A percentile compares a stretch with the other conserved stretches of the same genome.
Evolutionary conservation across 1,284 basidiomycete genomes (phyloP).

Genomic region (Cerrena zonata): DNA sequence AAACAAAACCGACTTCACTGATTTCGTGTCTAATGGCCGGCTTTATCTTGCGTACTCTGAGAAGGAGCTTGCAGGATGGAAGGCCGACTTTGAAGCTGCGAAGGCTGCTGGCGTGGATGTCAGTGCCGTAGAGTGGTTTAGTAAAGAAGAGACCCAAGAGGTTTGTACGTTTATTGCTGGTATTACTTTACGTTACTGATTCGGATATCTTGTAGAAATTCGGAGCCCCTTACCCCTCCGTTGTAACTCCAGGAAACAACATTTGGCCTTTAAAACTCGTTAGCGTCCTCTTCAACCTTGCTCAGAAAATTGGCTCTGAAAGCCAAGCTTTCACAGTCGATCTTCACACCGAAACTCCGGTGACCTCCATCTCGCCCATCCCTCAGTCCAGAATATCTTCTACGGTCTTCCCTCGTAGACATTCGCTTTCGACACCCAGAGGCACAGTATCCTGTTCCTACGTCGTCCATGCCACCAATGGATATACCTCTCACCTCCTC

Average conservation of each 20-base stretch:
- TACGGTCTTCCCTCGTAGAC: constrained; percentile 28
- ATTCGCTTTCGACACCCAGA: constrained; percentile 53
- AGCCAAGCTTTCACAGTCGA: constrained; percentile 36
- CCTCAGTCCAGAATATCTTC: constrained; percentile 1
- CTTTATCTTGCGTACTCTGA: constrained; percentile 47
- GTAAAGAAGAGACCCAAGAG: constrained; percentile 40
- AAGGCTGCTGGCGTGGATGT: constrained; percentile 47
- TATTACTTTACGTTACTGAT: not conserved
- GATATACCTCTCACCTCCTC: constrained; percentile 63
- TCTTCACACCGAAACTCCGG: constrained; percentile 69
- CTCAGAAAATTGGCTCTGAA: constrained; percentile 22
- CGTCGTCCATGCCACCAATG: constrained; percentile 79
- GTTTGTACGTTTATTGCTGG: constrained; percentile 29
- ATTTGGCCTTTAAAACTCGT: constrained; percentile 77
- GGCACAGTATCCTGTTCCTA: constrained; percentile 52
- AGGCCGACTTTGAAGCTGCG: constrained; percentile 50
- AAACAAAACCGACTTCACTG: constrained; percentile 44
- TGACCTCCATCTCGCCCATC: constrained; percentile 38
- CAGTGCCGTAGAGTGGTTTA: constrained; percentile 41
- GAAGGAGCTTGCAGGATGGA: constrained; percentile 33
- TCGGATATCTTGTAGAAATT: constrained; percentile 40
- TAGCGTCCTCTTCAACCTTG: constrained; percentile 52
- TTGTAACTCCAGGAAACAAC: constrained; percentile 52
- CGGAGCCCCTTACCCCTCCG: constrained; percentile 49
- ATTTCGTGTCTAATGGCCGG: constrained; percentile 59